Base-by-base conservation (phyloP, 139 green algal species). In the Chlamydomonas eustigma region DNA sequence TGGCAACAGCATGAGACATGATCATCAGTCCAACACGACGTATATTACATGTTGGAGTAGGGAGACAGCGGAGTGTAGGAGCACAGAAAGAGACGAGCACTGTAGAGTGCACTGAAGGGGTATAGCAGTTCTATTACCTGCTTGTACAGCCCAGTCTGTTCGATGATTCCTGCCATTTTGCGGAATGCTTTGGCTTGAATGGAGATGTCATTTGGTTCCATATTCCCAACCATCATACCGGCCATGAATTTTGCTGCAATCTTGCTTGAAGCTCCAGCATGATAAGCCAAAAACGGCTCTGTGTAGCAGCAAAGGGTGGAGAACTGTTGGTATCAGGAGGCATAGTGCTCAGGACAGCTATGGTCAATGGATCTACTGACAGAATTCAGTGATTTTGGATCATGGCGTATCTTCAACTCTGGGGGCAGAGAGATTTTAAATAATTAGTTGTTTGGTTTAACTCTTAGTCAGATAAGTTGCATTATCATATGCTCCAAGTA, bases 261-360 rank as follows among this genome's bases (percentile, higher is more conserved):
- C 35, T 74, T 74, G 4, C 5, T 28, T 6, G 32, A 50, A 28
- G 66, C 5, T 39, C 24, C 12, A 8, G 66, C 33, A 35, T 74
- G 66, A 33, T 74, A 74, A 35, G 66, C 66, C 8, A 74, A 35
- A 25, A 74, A 74, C 18, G 66, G 66, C 66, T 74, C 66, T 31
- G 63, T 37, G 63, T 28, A 12, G 44, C 12, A 18, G 44, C 12
- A 58, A 28, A 58, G 44, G 44, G 12, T 12, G 44, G 44, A 28
- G 44, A 58, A 18, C 18, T 12, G 44, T 12, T 28, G 44, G 18
- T 12, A 28, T 58, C 44, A 28, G 44, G 12, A 58, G 18, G 12
- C 44, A 58, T 58, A 18, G 44, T 58, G 44, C 18, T 58, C 44
- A 28, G 44, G 12, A 58, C 44, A 58, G 44, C 12, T 12, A 58